These are phyloP conservation scores for Microthlaspi erraticum DNA, from an alignment of 345 rosid genomes.

Conservation along the genomic window DNA sequence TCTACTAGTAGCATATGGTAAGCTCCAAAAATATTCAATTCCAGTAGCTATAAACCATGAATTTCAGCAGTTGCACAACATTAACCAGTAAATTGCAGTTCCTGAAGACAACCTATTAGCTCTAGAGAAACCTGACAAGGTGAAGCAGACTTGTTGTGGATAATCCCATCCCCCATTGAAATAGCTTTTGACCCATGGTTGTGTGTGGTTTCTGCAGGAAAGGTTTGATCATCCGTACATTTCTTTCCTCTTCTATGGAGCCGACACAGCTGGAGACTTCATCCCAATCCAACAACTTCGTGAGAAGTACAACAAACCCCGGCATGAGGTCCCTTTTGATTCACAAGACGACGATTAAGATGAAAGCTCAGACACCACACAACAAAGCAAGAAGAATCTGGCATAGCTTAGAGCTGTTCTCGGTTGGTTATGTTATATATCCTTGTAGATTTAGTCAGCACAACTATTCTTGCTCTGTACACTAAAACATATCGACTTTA, in stretches of 20 bases:
- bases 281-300: conserved; percentile 92
- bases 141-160: conserved; percentile 43
- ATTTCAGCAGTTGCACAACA: not conserved
- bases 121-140: conserved; percentile 67
- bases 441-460: conserved; percentile 25
- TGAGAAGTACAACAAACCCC: conserved; percentile 75
- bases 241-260: conserved; percentile 82
- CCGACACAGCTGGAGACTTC: conserved; percentile 86
- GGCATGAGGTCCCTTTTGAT: conserved; percentile 72
- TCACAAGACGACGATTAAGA: conserved; percentile 56
- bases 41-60: not conserved
- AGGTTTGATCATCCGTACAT: conserved; percentile 89
- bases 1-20: conserved; percentile 89
- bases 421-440: not conserved
- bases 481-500: conserved; percentile 13
- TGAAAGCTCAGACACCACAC: conserved; percentile 17
- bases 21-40: conserved; percentile 18
- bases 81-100: conserved; percentile 56
- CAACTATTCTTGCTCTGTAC: conserved; percentile 26
- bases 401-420: conserved; percentile 15
- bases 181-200: conserved; percentile 11
- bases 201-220: conserved; percentile 56
- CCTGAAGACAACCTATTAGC: conserved; percentile 83
- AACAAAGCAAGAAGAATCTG: conserved; percentile 10
- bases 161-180: conserved; percentile 5